Evolutionary conservation across 306 rosid species (phyloP).

Genomic region (Ormosia semicastrata): DNA sequence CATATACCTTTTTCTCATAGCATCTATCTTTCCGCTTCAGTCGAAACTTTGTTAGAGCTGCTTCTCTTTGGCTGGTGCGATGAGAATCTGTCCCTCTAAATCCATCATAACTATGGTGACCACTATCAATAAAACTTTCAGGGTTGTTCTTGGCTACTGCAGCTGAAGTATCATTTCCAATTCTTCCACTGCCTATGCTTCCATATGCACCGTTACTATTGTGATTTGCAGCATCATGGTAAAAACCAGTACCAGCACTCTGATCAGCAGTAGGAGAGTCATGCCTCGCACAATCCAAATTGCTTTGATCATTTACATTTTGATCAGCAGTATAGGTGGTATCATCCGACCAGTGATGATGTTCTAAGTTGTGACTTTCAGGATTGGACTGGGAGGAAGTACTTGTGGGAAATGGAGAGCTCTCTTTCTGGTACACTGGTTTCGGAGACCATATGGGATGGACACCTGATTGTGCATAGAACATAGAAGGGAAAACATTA

Average conservation of each 20-base stretch:
- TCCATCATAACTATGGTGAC: slow-evolving; percentile 35
- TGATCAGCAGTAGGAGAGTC: slow-evolving; percentile 42
- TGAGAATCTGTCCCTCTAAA: slow-evolving; percentile 40
- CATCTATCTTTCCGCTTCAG: slow-evolving; percentile 82
- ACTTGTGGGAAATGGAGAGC: slow-evolving; percentile 41
- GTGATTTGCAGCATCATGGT: slow-evolving; percentile 34
- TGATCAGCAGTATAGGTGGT: slow-evolving; percentile 31
- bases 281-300: slow-evolving; percentile 27
- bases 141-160: slow-evolving; percentile 30
- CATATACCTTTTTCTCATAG: slow-evolving; percentile 75
- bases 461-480: slow-evolving; percentile 29
- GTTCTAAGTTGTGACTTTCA: slow-evolving; percentile 40
- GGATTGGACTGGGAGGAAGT: slow-evolving; percentile 35
- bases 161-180: slow-evolving; percentile 41
- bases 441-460: slow-evolving; percentile 36
- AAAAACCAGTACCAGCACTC: slow-evolving; percentile 38
- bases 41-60: slow-evolving; percentile 77
- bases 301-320: slow-evolving; percentile 22
- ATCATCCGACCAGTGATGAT: slow-evolving; percentile 33
- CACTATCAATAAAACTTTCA: slow-evolving; percentile 32
- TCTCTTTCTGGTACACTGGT: slow-evolving; percentile 37
- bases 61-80: slow-evolving; percentile 67
- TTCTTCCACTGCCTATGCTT: slow-evolving; percentile 44
- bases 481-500: slow-evolving; percentile 42
- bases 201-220: slow-evolving; percentile 27